A percentile compares a stretch with the other conserved stretches of the same genome.
These are phyloP conservation scores for Lodderomyces margitis DNA, from an alignment of 1,139 yeast species.

Conservation along the genomic window DNA sequence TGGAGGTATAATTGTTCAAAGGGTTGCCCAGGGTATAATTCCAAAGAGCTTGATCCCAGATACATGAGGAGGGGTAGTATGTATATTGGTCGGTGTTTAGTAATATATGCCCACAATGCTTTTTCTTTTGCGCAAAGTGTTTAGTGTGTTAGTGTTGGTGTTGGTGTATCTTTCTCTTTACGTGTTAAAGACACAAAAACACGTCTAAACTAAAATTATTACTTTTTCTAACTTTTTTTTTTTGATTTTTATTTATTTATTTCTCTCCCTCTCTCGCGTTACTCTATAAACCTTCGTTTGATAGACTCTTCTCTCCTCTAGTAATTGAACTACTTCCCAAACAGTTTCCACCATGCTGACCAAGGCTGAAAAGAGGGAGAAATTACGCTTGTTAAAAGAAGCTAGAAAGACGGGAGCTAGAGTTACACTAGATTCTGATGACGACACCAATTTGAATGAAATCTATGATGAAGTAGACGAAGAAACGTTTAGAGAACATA, in stretches of 20 bases:
- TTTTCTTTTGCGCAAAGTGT: neutral
- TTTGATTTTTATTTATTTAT: slow-evolving; percentile 3
- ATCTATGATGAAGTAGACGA: slow-evolving; percentile 90
- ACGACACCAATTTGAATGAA: slow-evolving; percentile 31
- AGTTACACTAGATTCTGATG: slow-evolving; percentile 20
- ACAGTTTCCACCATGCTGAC: slow-evolving; percentile 24
- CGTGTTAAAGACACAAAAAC: too few species aligned
- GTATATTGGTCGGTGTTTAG: neutral
- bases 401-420: slow-evolving; percentile 40
- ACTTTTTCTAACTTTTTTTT: neutral
- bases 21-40: slow-evolving; percentile 23
- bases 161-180: neutral
- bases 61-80: neutral
- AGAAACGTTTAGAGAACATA: slow-evolving; percentile 69
- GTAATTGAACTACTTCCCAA: neutral
- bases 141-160: neutral
- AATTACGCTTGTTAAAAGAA: slow-evolving; percentile 38
- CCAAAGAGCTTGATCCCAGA: slow-evolving; percentile 11
- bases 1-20: slow-evolving; percentile 17
- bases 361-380: slow-evolving; percentile 30
- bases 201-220: too few species aligned
- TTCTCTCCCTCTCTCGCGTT: slow-evolving; percentile 4
- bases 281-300: slow-evolving; percentile 4
- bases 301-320: neutral
- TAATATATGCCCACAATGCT: neutral